Evolutionary conservation across 495 filamentous ascomycete species (phyloP).

Genomic region (Neurospora sp.): DNA sequence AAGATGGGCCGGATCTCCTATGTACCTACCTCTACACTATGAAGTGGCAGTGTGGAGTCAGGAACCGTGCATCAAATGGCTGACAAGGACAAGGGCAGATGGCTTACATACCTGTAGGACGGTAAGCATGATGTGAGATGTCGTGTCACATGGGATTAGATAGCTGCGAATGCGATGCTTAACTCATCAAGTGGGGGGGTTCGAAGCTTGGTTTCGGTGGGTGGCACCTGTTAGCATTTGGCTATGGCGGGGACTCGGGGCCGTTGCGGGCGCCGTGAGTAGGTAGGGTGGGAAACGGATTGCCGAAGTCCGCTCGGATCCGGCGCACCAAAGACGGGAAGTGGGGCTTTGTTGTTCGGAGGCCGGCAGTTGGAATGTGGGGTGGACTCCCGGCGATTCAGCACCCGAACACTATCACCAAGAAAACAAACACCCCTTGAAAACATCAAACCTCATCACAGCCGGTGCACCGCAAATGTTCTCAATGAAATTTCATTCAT

Average conservation of each 20-base stretch:
- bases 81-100: background rate
- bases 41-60: background rate
- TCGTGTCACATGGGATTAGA: background rate
- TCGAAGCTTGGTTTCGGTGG: background rate
- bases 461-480: too few species aligned
- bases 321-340: background rate
- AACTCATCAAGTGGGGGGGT: background rate
- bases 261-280: background rate
- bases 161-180: background rate
- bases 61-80: background rate
- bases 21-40: background rate
- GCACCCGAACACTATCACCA: too few species aligned
- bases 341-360: background rate
- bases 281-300: background rate
- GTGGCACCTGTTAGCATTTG: background rate
- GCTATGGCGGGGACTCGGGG: background rate
- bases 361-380: background rate
- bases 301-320: background rate
- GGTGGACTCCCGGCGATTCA: too few species aligned
- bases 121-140: background rate
- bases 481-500: background rate
- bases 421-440: too few species aligned
- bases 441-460: too few species aligned
- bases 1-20: too few species aligned
- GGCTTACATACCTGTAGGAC: background rate